phyloP scores from a whole-genome alignment of 345 rosid species.

The Clarkia xantiana region DNA sequence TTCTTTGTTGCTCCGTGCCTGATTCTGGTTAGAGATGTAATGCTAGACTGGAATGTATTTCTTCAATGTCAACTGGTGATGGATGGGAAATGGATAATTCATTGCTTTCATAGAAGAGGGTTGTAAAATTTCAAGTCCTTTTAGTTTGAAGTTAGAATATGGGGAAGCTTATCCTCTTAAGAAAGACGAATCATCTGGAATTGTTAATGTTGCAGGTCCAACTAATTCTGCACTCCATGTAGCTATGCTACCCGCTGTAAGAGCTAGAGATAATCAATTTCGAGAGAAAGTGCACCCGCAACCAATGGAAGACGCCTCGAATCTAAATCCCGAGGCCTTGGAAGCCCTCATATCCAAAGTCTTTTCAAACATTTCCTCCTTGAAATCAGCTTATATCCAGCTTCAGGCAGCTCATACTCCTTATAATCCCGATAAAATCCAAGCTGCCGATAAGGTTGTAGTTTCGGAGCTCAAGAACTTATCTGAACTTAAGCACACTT shows the following conservation, averaged over 20 bases:
- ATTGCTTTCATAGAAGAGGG: too few relatives aligned
- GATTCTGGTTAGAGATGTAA: too few relatives aligned
- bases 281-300: slow-evolving; percentile 16
- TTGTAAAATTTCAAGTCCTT: too few relatives aligned
- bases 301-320: slow-evolving; percentile 13
- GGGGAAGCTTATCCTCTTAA: too few relatives aligned
- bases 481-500: slow-evolving; percentile 13
- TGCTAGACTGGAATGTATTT: too few relatives aligned
- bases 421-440: slow-evolving; percentile 13
- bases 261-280: slow-evolving; percentile 14
- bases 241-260: slow-evolving; percentile 16
- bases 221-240: slow-evolving; percentile 3
- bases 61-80: too few relatives aligned
- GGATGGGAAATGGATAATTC: too few relatives aligned
- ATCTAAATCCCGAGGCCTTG: slow-evolving; percentile 12
- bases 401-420: slow-evolving; percentile 13
- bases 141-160: too few relatives aligned
- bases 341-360: slow-evolving; percentile 11
- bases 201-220: background rate
- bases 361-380: slow-evolving; percentile 11
- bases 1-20: too few relatives aligned
- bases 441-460: slow-evolving; percentile 12
- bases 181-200: too few relatives aligned
- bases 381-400: slow-evolving; percentile 13
- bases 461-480: slow-evolving; percentile 13